These are phyloP conservation scores for Sporothrix schenckii DNA, from an alignment of 2,329 filamentous ascomycete species.

Conservation along the genomic window DNA sequence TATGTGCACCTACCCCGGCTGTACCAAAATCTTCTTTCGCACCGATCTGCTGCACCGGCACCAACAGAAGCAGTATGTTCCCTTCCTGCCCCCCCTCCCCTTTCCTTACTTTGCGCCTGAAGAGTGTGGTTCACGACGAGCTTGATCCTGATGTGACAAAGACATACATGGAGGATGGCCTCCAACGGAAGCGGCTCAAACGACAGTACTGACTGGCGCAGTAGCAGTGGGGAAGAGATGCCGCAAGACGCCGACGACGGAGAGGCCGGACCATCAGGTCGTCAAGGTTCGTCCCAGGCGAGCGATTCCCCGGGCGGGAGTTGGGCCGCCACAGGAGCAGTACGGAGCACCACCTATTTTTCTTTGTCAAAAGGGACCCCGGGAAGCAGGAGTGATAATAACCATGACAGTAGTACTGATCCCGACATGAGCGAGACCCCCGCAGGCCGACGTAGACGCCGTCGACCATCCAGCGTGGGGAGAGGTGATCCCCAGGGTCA, in stretches of 20 bases:
- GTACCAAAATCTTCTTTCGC: constrained; percentile 61
- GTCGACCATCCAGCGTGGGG: not conserved
- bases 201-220: constrained; percentile 19
- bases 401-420: constrained; percentile 22
- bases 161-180: constrained; percentile 19
- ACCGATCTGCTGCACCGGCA: constrained; percentile 64
- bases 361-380: not conserved
- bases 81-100: not conserved
- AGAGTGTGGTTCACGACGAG: constrained; percentile 9
- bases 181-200: constrained; percentile 5
- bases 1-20: constrained; percentile 56
- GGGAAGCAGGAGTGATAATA: constrained; percentile 22
- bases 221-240: constrained; percentile 12
- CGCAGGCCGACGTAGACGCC: not conserved
- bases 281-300: constrained; percentile 24
- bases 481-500: not conserved
- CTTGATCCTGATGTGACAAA: constrained; percentile 10
- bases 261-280: not conserved
- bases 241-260: constrained; percentile 16
- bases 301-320: constrained; percentile 22
- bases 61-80: constrained; percentile 54
- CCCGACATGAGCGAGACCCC: not conserved
- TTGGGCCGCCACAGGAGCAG: constrained; percentile 22
- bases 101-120: not conserved
- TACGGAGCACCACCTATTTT: constrained; percentile 24